Evolutionary conservation across 2,329 filamentous ascomycete genomes (phyloP).

Genomic region (Mollisia scopiformis): DNA sequence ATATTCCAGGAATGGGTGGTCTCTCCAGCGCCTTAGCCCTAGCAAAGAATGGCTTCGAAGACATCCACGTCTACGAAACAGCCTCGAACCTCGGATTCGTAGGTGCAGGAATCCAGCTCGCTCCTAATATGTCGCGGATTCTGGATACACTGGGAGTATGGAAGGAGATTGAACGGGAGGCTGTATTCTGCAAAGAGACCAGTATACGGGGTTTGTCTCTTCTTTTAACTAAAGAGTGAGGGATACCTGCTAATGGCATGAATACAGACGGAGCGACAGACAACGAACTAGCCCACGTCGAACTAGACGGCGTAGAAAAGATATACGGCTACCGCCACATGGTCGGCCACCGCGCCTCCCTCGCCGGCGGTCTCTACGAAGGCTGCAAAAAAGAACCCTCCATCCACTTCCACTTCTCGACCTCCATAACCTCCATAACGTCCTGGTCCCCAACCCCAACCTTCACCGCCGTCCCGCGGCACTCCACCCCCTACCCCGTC

Average conservation of each 20-base stretch:
- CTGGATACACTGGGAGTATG: constrained; percentile 75
- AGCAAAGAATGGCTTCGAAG: constrained; percentile 74
- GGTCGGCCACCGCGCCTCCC: constrained; percentile 75
- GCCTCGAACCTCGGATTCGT: constrained; percentile 78
- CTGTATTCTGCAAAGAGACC: constrained; percentile 69
- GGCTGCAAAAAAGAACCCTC: constrained; percentile 67
- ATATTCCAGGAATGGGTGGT: constrained; percentile 72
- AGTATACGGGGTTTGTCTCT: constrained; percentile 65
- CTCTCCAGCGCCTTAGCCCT: constrained; percentile 72
- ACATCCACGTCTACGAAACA: constrained; percentile 75
- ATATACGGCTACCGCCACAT: constrained; percentile 78
- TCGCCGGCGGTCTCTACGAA: constrained; percentile 70
- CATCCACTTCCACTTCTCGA: constrained; percentile 72
- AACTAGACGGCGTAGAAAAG: constrained; percentile 66
- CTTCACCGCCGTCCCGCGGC: constrained; percentile 61
- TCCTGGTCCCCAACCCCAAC: constrained; percentile 61
- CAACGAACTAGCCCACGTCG: constrained; percentile 70
- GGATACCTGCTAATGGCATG: too few relatives aligned
- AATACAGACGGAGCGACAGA: constrained; percentile 65
- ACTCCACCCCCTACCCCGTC: constrained; percentile 53
- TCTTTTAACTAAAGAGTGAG: background rate
- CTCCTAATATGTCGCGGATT: constrained; percentile 80
- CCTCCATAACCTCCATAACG: constrained; percentile 55
- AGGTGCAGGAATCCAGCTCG: constrained; percentile 82
- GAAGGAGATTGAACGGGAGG: constrained; percentile 70